Evolutionary conservation across 805 yeast species (phyloP).

Genomic region (Candida qinlingensis): DNA sequence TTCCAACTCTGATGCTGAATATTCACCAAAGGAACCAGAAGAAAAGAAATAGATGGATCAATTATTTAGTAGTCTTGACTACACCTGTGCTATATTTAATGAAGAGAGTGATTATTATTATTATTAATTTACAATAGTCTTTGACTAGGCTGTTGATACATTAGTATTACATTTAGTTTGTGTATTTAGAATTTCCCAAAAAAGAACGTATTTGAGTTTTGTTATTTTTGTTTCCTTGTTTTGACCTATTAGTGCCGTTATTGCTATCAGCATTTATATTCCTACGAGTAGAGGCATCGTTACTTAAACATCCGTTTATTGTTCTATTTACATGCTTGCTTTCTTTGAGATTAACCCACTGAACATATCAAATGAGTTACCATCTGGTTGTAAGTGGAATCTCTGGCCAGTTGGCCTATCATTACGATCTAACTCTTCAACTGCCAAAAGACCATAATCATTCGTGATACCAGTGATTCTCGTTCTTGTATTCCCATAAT

Average conservation of each 20-base stretch:
- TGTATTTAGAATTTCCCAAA: conserved; percentile 2
- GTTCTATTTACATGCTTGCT: conserved; percentile 11
- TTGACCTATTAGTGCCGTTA: too few species aligned
- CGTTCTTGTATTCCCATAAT: conserved; percentile 49
- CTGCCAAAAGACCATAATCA: conserved; percentile 81
- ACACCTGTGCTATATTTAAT: conserved; percentile 11
- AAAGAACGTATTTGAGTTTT: not conserved
- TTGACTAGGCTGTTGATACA: not conserved
- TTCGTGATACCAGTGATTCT: conserved; percentile 73
- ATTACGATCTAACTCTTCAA: conserved; percentile 51
- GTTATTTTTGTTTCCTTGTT: not conserved
- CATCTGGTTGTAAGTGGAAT: conserved; percentile 88
- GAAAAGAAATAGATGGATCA: conserved; percentile 4
- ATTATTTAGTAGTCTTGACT: conserved; percentile 7
- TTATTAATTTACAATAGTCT: not conserved
- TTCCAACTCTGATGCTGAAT: conserved; percentile 21
- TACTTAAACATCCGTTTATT: too few species aligned
- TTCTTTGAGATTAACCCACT: conserved; percentile 76
- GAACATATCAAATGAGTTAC: conserved; percentile 94
- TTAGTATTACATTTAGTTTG: not conserved
- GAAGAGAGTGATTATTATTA: conserved; percentile 1
- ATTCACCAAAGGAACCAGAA: conserved; percentile 29
- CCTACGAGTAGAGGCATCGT: too few species aligned
- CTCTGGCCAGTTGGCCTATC: conserved; percentile 46
- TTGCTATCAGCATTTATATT: too few species aligned